Evolutionary conservation across 2,329 filamentous ascomycete species (phyloP).

Genomic region (Lecanicillium sp.): DNA sequence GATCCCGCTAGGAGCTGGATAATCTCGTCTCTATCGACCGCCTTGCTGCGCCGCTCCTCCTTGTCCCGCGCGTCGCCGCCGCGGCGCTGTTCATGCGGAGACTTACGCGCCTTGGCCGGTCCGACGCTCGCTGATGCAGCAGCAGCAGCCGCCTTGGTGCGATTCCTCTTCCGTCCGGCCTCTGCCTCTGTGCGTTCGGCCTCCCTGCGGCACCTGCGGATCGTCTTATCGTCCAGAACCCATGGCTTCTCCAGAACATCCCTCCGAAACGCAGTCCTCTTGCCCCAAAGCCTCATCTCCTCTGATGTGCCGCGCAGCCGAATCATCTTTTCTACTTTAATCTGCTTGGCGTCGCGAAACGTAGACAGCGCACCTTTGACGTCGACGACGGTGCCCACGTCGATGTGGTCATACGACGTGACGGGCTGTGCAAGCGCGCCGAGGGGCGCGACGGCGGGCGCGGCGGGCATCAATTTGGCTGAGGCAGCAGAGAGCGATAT

Average conservation of each 20-base stretch:
- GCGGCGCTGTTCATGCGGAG: neutral
- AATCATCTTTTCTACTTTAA: constrained; percentile 47
- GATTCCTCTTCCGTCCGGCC: constrained; percentile 22
- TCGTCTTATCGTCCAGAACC: constrained; percentile 43
- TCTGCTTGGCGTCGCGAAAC: constrained; percentile 44
- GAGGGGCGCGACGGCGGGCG: neutral
- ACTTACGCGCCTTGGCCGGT: neutral
- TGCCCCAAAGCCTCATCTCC: constrained; percentile 56
- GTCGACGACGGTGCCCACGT: constrained; percentile 51
- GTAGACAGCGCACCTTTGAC: constrained; percentile 47
- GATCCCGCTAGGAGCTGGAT: constrained; percentile 11
- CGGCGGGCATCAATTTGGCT: neutral
- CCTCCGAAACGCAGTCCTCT: constrained; percentile 42
- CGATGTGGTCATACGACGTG: constrained; percentile 28
- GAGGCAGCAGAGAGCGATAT: constrained; percentile 12
- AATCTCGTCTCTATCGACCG: constrained; percentile 9
- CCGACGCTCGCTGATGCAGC: neutral
- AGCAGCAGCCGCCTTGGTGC: constrained; percentile 18
- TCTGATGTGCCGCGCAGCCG: constrained; percentile 45
- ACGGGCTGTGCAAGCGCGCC: neutral
- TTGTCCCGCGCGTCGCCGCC: constrained; percentile 2
- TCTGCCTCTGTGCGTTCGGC: constrained; percentile 32
- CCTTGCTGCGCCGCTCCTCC: neutral
- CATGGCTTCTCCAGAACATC: constrained; percentile 49
- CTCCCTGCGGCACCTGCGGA: constrained; percentile 45